phyloP scores from a whole-genome alignment of 2,329 filamentous ascomycete genomes.

The Mycosphaerella arachidis region DNA sequence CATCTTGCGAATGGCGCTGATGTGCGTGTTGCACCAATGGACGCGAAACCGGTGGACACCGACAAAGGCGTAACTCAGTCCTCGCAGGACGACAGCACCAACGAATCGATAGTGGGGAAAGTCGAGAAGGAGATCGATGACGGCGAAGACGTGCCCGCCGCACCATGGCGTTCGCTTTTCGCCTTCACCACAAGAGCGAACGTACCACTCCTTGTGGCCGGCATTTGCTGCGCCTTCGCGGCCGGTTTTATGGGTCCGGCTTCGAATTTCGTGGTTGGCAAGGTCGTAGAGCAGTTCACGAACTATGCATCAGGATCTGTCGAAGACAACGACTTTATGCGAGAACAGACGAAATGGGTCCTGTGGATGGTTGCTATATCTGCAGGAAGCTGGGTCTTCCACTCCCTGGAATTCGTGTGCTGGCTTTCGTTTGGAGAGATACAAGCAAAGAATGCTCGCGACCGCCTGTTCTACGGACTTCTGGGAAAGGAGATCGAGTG shows the following conservation, averaged over 20 bases:
- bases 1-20: slow-evolving; percentile 8
- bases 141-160: slow-evolving; percentile 10
- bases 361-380: slow-evolving; percentile 62
- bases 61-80: slow-evolving; percentile 18
- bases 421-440: slow-evolving; percentile 80
- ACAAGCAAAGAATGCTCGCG: slow-evolving; percentile 64
- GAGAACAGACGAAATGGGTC: slow-evolving; percentile 56
- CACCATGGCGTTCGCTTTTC: slow-evolving; percentile 59
- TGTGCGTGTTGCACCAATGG: slow-evolving; percentile 9
- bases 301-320: slow-evolving; percentile 57
- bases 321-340: slow-evolving; percentile 49
- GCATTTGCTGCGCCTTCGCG: slow-evolving; percentile 53
- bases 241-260: slow-evolving; percentile 61
- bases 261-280: slow-evolving; percentile 67
- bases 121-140: slow-evolving; percentile 10
- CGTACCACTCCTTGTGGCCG: slow-evolving; percentile 49
- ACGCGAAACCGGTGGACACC: slow-evolving; percentile 7
- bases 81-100: slow-evolving; percentile 13
- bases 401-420: slow-evolving; percentile 60
- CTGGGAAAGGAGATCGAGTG: slow-evolving; percentile 71
- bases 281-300: slow-evolving; percentile 68
- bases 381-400: slow-evolving; percentile 60
- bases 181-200: slow-evolving; percentile 65
- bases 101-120: not conserved
- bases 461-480: slow-evolving; percentile 62